Base-by-base conservation (phyloP, 2,329 filamentous ascomycete genomes). In the Penicillium expansum region DNA sequence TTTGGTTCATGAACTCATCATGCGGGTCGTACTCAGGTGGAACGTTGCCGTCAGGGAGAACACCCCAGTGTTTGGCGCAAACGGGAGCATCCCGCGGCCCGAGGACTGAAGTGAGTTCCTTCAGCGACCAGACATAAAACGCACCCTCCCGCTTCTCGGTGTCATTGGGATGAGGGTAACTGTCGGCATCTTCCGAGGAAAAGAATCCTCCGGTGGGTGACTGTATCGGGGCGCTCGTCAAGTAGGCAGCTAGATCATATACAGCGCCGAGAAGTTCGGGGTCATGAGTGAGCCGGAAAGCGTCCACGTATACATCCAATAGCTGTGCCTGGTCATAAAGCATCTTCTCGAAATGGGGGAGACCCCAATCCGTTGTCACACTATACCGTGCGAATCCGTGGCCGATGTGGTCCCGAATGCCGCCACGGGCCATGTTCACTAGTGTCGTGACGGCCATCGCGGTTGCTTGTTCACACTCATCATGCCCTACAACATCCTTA, bases 261-360 rank as follows among this genome's bases (percentile, higher is more conserved):
- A 94, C 87, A 2, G 88, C 86, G 42, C 90, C 86, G 13, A 91
- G 82, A 57, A 96, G 86, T 65, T 96, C 89, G 5, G 84, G 81
- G 11, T 88, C 82, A 48, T 82, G 81, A 0, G 83, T 86, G 27
- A 86, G 76, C 14, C 91, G 81, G 80, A 92, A 97, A 0, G 90
- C 92, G 67, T 97, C 92, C 7, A 96, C 81, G 67, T 94, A 97
- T 7, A 94, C 81, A 24, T 87, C 83, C 2, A 99, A 78, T 1
- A 97, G 81, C 64, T 97, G 88, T 0, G 90, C 88, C 68, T 99
- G 96, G 69, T 97, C 94, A 53, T 91, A 92, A 10, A 97, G 83
- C 83, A 97, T 92, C 79, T 97, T 97, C 77, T 99, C 94, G 67
- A 97, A 99, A 72, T 96, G 92, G 11, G 94, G 94, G 45, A 97